These are phyloP conservation scores for Leptoxyphium fumago DNA, from an alignment of 2,329 filamentous ascomycete genomes.

Conservation along the genomic window DNA sequence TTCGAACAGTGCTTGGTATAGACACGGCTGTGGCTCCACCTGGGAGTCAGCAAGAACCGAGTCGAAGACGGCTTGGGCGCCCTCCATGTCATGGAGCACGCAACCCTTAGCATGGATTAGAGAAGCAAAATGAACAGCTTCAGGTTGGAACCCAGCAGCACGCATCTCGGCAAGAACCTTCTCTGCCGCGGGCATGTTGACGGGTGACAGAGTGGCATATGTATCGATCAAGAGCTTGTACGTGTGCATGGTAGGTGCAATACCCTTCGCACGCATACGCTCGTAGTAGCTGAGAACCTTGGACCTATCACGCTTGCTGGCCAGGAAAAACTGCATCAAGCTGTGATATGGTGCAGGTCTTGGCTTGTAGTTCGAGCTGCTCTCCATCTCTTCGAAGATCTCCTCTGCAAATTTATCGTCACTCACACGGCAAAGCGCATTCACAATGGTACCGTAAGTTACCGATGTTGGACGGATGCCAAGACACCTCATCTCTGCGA, in stretches of 20 bases:
- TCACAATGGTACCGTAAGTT: slow-evolving; percentile 96
- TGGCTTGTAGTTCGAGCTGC: slow-evolving; percentile 97
- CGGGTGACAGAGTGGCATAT: slow-evolving; percentile 81
- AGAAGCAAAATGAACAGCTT: slow-evolving; percentile 90
- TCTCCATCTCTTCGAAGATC: slow-evolving; percentile 98
- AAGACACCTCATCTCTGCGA: slow-evolving; percentile 87
- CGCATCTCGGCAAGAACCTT: slow-evolving; percentile 67
- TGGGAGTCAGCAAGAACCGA: slow-evolving; percentile 53
- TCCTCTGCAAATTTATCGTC: slow-evolving; percentile 97
- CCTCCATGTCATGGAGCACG: slow-evolving; percentile 78
- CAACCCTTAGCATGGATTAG: slow-evolving; percentile 93
- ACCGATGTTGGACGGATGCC: slow-evolving; percentile 93
- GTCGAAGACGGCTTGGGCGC: slow-evolving; percentile 70
- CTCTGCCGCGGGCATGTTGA: slow-evolving; percentile 79
- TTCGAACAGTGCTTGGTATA: slow-evolving; percentile 96
- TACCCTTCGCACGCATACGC: slow-evolving; percentile 77
- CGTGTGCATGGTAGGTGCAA: slow-evolving; percentile 85
- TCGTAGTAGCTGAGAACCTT: slow-evolving; percentile 94
- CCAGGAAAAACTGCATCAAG: slow-evolving; percentile 98
- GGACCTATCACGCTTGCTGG: slow-evolving; percentile 85
- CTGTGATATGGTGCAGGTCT: slow-evolving; percentile 96
- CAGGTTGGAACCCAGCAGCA: slow-evolving; percentile 57
- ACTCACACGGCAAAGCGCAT: slow-evolving; percentile 89
- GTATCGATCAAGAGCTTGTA: slow-evolving; percentile 96
- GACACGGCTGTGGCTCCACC: slow-evolving; percentile 61